Conservation (phyloP, 352 stramenopile species). For the Phytopythium chamaehyphon region DNA sequence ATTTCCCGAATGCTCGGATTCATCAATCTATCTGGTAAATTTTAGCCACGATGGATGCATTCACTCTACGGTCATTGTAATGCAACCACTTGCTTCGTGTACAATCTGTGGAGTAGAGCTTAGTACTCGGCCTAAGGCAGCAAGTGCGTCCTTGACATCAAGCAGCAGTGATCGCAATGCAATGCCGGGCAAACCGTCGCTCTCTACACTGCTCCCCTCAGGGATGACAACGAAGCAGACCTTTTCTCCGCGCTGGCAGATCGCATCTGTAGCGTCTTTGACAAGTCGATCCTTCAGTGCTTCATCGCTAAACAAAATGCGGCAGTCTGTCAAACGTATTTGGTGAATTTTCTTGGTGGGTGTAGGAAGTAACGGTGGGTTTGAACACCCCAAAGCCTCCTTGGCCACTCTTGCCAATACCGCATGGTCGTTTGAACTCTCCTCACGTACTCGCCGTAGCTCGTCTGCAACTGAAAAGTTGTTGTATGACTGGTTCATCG, state of each 20-base stretch:
- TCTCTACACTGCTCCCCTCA: background rate
- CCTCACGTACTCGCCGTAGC: background rate
- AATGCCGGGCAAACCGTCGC: constrained; percentile 23
- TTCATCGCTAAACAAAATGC: constrained; percentile 51
- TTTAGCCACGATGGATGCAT: background rate
- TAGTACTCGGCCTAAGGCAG: background rate
- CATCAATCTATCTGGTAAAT: background rate
- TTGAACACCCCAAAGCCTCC: no score
- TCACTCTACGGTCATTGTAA: constrained; percentile 14
- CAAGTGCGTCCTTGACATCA: constrained; percentile 30
- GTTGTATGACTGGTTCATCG: constrained; percentile 27
- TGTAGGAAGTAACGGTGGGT: background rate
- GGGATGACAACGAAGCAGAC: constrained; percentile 35
- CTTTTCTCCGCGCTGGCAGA: constrained; percentile 11
- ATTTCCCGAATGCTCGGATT: background rate
- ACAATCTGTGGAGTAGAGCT: constrained; percentile 11
- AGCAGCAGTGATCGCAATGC: constrained; percentile 43
- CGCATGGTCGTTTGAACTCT: background rate
- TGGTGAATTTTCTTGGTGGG: constrained; percentile 7
- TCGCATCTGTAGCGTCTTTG: constrained; percentile 15
- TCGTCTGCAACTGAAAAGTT: constrained; percentile 26
- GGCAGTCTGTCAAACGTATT: constrained; percentile 33
- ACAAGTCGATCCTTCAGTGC: constrained; percentile 37
- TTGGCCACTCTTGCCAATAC: no score
- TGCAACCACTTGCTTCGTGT: constrained; percentile 20